A percentile compares a stretch with the other conserved stretches of the same genome.
Conservation (phyloP, 768 basidiomycete genomes). For the Amanita molliuscula region DNA sequence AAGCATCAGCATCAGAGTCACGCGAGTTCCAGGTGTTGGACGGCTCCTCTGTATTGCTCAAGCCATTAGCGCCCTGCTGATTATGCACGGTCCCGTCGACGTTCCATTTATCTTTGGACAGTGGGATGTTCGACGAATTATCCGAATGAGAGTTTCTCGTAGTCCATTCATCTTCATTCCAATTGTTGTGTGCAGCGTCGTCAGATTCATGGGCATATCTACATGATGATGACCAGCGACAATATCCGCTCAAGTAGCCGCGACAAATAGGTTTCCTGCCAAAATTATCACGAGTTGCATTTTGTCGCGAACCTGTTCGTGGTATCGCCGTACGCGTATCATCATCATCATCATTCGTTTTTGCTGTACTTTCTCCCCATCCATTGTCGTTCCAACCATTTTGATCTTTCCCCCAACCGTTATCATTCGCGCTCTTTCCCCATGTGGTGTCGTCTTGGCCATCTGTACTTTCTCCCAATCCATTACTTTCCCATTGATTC, state of each 20-base stretch:
- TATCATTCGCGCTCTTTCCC: not conserved
- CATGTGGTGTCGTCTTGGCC: not conserved
- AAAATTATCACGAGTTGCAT: not conserved
- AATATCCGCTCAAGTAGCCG: not conserved
- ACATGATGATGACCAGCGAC: not conserved
- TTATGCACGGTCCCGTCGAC: not conserved
- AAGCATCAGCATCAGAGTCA: not conserved
- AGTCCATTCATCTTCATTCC: not conserved
- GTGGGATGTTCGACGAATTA: not conserved
- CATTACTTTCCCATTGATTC: not conserved
- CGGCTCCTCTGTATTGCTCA: not conserved
- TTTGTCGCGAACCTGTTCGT: not conserved
- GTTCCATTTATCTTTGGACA: not conserved
- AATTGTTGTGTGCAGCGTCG: not conserved
- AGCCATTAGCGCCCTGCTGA: no score
- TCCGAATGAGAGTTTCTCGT: not conserved
- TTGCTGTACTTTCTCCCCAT: not conserved
- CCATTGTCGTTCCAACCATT: not conserved
- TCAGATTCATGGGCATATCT: not conserved
- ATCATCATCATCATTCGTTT: not conserved
- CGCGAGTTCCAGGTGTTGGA: not conserved
- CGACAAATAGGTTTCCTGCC: not conserved
- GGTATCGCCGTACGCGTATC: not conserved
- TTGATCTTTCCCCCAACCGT: no score
- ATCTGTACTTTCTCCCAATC: not conserved